These are phyloP conservation scores for Aureobasidium sp. DNA, from an alignment of 2,329 filamentous ascomycete species.

Conservation along the genomic window DNA sequence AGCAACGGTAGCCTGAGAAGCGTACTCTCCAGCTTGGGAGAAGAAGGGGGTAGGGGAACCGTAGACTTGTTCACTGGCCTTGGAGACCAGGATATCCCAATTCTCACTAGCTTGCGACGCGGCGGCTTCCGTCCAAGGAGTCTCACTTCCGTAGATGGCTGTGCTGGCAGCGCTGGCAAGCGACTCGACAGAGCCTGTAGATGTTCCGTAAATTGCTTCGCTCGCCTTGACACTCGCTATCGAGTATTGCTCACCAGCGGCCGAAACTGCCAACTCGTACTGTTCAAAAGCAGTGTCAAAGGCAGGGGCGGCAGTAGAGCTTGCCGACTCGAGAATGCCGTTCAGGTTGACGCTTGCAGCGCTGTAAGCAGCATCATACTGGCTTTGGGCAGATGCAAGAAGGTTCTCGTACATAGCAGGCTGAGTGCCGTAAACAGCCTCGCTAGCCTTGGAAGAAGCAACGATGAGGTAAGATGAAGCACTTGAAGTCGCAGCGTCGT, in stretches of 20 bases:
- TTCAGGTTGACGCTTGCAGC: constrained; percentile 25
- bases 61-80: constrained; percentile 62
- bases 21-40: constrained; percentile 49
- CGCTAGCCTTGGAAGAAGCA: constrained; percentile 10
- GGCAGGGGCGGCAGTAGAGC: constrained; percentile 17
- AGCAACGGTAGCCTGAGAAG: constrained; percentile 53
- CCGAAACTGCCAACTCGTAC: constrained; percentile 22
- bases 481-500: constrained; percentile 22
- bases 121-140: constrained; percentile 45
- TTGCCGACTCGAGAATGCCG: constrained; percentile 19
- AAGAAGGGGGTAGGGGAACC: constrained; percentile 50
- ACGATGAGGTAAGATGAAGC: constrained; percentile 15
- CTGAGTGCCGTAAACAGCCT: constrained; percentile 51
- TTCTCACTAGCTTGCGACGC: constrained; percentile 50
- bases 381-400: constrained; percentile 49
- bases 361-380: constrained; percentile 26
- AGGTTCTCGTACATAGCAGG: constrained; percentile 61
- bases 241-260: constrained; percentile 38
- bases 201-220: constrained; percentile 47
- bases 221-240: constrained; percentile 31
- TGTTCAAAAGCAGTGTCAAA: constrained; percentile 23
- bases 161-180: constrained; percentile 42
- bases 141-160: constrained; percentile 38
- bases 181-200: constrained; percentile 43
- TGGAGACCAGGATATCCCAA: constrained; percentile 56